Evolutionary conservation across 139 green algal genomes (phyloP).

Genomic region (Diplosphaera chodatii): DNA sequence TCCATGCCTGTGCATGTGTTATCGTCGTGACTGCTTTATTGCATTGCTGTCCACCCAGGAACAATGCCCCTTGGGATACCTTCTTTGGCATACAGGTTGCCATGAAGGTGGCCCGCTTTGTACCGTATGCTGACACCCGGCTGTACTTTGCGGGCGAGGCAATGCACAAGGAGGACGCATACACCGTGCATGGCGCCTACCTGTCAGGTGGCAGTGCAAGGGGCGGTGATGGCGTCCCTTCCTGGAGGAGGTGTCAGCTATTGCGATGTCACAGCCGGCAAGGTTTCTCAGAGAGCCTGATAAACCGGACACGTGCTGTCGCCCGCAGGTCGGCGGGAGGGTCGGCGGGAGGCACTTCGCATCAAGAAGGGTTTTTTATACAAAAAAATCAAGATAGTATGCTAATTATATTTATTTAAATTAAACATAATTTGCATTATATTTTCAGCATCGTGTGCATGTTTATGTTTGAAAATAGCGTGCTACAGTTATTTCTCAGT

Average conservation of each 20-base stretch:
- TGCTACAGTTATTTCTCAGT: slow-evolving; percentile 6
- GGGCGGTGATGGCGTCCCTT: neutral
- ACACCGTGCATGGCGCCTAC: slow-evolving; percentile 25
- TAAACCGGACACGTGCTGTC: too few species aligned
- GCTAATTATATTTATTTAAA: slow-evolving; percentile 27
- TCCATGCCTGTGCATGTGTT: too few species aligned
- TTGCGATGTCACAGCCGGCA: too few species aligned
- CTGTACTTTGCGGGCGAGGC: slow-evolving; percentile 32
- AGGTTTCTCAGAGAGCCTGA: too few species aligned
- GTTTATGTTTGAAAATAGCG: slow-evolving; percentile 13
- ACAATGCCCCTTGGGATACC: too few species aligned
- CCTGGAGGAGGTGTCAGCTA: too few species aligned
- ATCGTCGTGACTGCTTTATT: too few species aligned
- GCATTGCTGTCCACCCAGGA: too few species aligned
- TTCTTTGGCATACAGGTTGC: neutral
- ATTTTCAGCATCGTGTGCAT: slow-evolving; percentile 15
- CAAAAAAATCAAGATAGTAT: slow-evolving; percentile 33
- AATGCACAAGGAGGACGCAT: slow-evolving; percentile 13
- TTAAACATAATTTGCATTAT: slow-evolving; percentile 28
- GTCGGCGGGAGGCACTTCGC: slow-evolving; percentile 5
- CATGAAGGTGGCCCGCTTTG: neutral
- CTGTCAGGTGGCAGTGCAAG: neutral
- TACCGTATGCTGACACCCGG: slow-evolving; percentile 2
- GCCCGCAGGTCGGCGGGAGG: too few species aligned
- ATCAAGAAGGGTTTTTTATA: slow-evolving; percentile 11